phyloP scores from a whole-genome alignment of 768 basidiomycete species.

The Kwoniella pini region DNA sequence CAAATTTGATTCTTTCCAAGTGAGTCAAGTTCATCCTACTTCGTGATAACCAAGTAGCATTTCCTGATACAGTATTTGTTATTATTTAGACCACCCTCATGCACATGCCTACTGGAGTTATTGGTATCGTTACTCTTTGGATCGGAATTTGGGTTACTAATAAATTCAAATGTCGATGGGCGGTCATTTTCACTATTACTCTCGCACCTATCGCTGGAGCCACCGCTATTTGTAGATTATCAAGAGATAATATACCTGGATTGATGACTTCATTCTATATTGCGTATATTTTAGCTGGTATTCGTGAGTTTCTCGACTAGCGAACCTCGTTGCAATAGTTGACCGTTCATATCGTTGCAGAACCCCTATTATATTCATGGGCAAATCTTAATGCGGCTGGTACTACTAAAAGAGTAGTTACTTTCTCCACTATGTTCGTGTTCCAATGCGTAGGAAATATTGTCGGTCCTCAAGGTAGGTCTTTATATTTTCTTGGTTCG shows the following conservation, averaged over 20 bases:
- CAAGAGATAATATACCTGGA: slow-evolving; percentile 16
- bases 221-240: slow-evolving; percentile 22
- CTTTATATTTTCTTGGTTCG: too few relatives aligned
- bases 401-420: slow-evolving; percentile 46
- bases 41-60: too few relatives aligned
- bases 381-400: slow-evolving; percentile 47
- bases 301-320: too few relatives aligned
- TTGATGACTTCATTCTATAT: slow-evolving; percentile 34
- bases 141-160: slow-evolving; percentile 43
- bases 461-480: slow-evolving; percentile 42
- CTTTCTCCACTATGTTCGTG: slow-evolving; percentile 38
- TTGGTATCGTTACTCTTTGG: slow-evolving; percentile 37
- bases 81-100: slow-evolving; percentile 33
- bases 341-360: background rate
- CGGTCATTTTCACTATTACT: slow-evolving; percentile 25
- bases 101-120: slow-evolving; percentile 47
- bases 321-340: too few relatives aligned
- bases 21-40: background rate
- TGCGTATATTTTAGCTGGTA: slow-evolving; percentile 32
- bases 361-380: slow-evolving; percentile 32
- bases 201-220: slow-evolving; percentile 22
- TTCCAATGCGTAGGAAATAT: slow-evolving; percentile 31
- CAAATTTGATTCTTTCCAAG: slow-evolving; percentile 9
- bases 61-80: too few relatives aligned
- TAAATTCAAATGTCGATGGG: slow-evolving; percentile 39